Evolutionary conservation across 352 stramenopile genomes (phyloP), one percentile per base, ranked within the genome.

Genomic region (Blastocystis sp.): DNA sequence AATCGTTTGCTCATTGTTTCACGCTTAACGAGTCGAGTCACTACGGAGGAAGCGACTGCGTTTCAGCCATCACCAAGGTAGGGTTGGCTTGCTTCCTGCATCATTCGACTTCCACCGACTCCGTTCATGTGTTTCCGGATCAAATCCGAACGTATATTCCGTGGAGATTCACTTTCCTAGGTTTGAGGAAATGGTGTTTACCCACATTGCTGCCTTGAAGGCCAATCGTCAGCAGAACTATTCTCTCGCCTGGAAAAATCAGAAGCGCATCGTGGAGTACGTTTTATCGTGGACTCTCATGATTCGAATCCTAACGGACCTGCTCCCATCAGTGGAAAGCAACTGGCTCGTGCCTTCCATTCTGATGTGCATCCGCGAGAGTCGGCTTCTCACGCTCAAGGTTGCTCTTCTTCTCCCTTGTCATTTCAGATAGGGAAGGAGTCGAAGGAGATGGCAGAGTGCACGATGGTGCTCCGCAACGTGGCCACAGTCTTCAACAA

Each of bases 401-500:
- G 59, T 71, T 11, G 14, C 27, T 29, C n/a, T 29, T 6, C 9
- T 29, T n/a, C 6, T 29, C 14, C 51, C 14, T 61, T 29, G 14
- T 61, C 51, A 32, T 29, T 51, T 16, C 16, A 7, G 11, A 9
- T 6, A 29, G 27, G 51, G 9, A 48, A 49, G 36, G 59, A 71
- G n/a, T 46, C 24, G 8, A 71, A 71, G 0, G 59, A 71, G 38
- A 44, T 71, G 8, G n/a, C 59, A 7, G 32, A 71, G 14, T 71
- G 59, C 59, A 71, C 59, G 14, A 71, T 71, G 59, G 11, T 48
- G 6, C 29, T 71, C 38, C 59, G 59, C 38, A 71, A 71, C 38
- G 59, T 71, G 9, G n/a, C 24, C 32, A 71, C 59, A 11, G 59
- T 29, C 59, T 71, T 71, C 59, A 71, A 71, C 59, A 71, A 71